Evolutionary conservation across 257 asterid species (phyloP).

Genomic region (Paulownia fortunei): DNA sequence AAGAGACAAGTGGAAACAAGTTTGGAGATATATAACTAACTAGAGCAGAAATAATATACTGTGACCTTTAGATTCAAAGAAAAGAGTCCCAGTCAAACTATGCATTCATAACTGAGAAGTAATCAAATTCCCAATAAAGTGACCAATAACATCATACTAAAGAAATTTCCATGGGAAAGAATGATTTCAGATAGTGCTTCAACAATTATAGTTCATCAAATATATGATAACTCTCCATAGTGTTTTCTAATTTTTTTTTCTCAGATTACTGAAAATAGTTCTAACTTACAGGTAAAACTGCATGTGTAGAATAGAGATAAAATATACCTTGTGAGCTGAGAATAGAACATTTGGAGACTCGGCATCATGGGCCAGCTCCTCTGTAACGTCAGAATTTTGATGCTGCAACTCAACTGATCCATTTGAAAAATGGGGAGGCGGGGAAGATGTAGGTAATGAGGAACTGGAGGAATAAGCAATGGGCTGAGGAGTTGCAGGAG

Average conservation of each 20-base stretch:
- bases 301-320: not conserved
- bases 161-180: not conserved
- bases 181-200: not conserved
- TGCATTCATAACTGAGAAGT: constrained; percentile 28
- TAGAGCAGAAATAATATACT: not conserved
- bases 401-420: constrained; percentile 70
- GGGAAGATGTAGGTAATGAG: constrained; percentile 77
- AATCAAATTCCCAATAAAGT: not conserved
- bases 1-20: not conserved
- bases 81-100: constrained; percentile 12
- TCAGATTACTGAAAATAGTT: not conserved
- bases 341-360: constrained; percentile 79
- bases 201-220: constrained; percentile 11
- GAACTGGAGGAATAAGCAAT: constrained; percentile 77
- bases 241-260: not conserved
- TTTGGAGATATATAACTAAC: constrained; percentile 12
- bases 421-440: constrained; percentile 68
- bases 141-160: not conserved
- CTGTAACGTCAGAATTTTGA: constrained; percentile 58
- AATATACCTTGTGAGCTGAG: constrained; percentile 87
- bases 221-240: not conserved
- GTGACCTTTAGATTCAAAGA: not conserved
- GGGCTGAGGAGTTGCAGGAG: constrained; percentile 97
- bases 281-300: not conserved
- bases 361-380: constrained; percentile 52